Evolutionary conservation across 2,329 filamentous ascomycete genomes (phyloP), one percentile per base, ranked within the genome.

Genomic region (Neoascochyta sp.): DNA sequence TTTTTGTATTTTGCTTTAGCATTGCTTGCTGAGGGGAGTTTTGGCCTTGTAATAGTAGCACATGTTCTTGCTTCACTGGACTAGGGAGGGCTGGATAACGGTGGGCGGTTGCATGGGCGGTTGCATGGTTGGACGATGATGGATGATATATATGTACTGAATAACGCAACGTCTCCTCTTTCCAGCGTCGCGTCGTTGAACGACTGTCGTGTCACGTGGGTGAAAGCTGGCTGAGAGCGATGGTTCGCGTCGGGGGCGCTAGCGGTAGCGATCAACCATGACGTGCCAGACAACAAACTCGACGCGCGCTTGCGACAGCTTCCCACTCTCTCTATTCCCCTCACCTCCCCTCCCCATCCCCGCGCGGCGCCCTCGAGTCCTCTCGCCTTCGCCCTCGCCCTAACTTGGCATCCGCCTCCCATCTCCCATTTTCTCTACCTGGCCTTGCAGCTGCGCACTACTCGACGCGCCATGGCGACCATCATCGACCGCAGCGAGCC

Each of bases 401-500:
- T n/a, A 28, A 12, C 22, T 10, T 19, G 27, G 5, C 14, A 22
- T 19, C 25, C 36, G 28, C 24, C n/a, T n/a, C n/a, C n/a, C n/a
- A n/a, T n/a, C n/a, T n/a, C n/a, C n/a, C n/a, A n/a, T n/a, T n/a
- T n/a, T n/a, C n/a, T n/a, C n/a, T n/a, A n/a, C n/a, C n/a, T n/a
- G n/a, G n/a, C n/a, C n/a, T n/a, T n/a, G 22, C 23, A 22, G 24
- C 19, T 24, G 28, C 29, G 34, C 24, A 30, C 25, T 16, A 10
- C 16, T 17, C 3, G 12, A 31, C 31, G 29, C 35, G 39, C 38
- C 29, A 59, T 60, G 54, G 43, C 54, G 44, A 31, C 35, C 16
- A 24, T 52, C 14, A 51, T 40, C 28, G 52, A 59, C 21, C 57
- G 56, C 48, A 39, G 40, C 15, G 41, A 47, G 37, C 50, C 56